Evolutionary conservation across 1,284 basidiomycete species (phyloP).

Genomic region (Takashimella koratensis): DNA sequence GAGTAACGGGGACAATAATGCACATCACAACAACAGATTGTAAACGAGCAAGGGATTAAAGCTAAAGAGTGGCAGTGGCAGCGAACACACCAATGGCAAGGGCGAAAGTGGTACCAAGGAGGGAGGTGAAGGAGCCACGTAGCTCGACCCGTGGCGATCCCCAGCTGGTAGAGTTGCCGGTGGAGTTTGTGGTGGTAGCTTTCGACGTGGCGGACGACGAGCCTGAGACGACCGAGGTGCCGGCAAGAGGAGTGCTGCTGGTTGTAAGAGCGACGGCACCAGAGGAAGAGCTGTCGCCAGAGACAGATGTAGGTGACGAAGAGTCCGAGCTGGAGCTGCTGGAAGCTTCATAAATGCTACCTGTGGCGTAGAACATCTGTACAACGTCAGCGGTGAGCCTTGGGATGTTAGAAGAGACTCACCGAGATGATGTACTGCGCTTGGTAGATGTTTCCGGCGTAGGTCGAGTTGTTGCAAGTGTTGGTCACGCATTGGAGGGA

Average conservation of each 20-base stretch:
- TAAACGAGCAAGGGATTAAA: no score
- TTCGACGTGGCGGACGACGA: background rate
- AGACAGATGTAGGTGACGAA: background rate
- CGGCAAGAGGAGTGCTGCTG: no score
- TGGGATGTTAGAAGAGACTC: background rate
- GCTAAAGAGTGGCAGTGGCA: no score
- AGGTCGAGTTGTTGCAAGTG: conserved; percentile 13
- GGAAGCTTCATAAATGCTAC: conserved; percentile 24
- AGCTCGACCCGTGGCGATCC: background rate
- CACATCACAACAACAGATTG: no score
- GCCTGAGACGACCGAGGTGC: background rate
- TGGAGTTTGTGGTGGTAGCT: background rate
- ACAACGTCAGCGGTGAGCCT: background rate
- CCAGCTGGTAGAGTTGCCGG: background rate
- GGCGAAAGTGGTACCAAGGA: no score
- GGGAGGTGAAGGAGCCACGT: no score
- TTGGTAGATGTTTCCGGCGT: conserved; percentile 23
- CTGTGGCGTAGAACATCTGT: conserved; percentile 30
- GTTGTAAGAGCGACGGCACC: background rate
- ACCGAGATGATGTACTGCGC: conserved; percentile 28
- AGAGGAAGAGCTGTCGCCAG: background rate
- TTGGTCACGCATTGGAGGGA: conserved; percentile 16
- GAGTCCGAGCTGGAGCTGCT: background rate
- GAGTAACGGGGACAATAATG: no score
- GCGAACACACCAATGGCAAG: no score